phyloP scores from a whole-genome alignment of 2,329 filamentous ascomycete genomes.

The Colletotrichum viniferum region DNA sequence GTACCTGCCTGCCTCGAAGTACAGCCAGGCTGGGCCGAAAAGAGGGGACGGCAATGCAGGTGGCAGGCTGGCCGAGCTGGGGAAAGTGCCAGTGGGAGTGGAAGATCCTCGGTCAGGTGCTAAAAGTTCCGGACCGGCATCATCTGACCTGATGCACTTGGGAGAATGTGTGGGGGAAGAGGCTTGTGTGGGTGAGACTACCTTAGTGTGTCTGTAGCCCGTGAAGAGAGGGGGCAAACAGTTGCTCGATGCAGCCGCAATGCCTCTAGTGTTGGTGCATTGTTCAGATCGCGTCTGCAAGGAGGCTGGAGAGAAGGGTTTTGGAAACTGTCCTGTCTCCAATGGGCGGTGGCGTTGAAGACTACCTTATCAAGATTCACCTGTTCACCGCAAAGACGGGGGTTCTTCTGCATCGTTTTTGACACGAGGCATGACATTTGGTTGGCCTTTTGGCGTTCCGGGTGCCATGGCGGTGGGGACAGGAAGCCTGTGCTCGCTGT shows the following conservation, averaged over 20 bases:
- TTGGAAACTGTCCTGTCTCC: neutral
- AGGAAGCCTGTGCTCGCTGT: neutral
- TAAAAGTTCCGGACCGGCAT: conserved; percentile 15
- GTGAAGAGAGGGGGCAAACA: neutral
- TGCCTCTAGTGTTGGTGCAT: neutral
- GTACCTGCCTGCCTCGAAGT: neutral
- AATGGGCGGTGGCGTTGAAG: neutral
- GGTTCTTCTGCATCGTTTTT: neutral
- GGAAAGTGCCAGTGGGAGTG: neutral
- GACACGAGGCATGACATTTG: conserved; percentile 1
- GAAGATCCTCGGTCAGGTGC: conserved; percentile 20
- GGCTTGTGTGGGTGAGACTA: neutral
- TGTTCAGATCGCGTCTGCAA: neutral
- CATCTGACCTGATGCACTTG: conserved; percentile 6
- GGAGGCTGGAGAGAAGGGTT: conserved; percentile 8
- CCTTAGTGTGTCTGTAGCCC: neutral
- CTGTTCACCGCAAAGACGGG: neutral
- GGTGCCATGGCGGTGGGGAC: neutral
- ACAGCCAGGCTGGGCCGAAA: conserved; percentile 1
- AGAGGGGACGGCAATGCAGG: conserved; percentile 14
- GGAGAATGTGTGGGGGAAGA: conserved; percentile 2
- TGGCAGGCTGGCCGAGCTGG: neutral
- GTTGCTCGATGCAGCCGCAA: neutral
- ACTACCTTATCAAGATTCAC: neutral
- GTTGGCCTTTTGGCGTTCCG: neutral